phyloP scores from a whole-genome alignment of 176 grass and related monocot species.

The Juncus inflexus region DNA sequence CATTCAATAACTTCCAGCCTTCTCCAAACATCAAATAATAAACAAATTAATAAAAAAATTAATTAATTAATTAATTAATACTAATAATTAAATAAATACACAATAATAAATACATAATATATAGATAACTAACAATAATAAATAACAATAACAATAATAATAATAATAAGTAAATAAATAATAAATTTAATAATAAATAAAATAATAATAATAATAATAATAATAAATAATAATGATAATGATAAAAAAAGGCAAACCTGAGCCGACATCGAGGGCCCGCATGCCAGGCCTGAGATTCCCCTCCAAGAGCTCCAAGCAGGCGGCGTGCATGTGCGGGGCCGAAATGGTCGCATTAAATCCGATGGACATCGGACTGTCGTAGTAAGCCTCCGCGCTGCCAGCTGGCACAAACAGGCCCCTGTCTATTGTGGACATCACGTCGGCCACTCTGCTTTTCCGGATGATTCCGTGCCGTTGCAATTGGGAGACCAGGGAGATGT shows the following conservation, averaged over 20 bases:
- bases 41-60: no score
- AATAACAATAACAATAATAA: not conserved
- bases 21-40: no score
- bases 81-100: not conserved
- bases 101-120: not conserved
- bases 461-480: slow-evolving; percentile 49
- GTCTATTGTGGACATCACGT: slow-evolving; percentile 57
- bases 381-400: slow-evolving; percentile 39
- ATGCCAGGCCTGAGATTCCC: slow-evolving; percentile 68
- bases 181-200: not conserved
- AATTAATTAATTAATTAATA: no score
- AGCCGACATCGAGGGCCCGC: slow-evolving; percentile 69
- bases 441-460: slow-evolving; percentile 38
- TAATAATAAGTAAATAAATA: not conserved
- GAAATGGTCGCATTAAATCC: slow-evolving; percentile 78
- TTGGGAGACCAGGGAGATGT: slow-evolving; percentile 67
- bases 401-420: slow-evolving; percentile 59
- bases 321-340: slow-evolving; percentile 73
- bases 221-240: not conserved
- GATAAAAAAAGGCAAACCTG: slow-evolving; percentile 31
- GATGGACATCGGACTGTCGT: slow-evolving; percentile 63
- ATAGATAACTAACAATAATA: not conserved
- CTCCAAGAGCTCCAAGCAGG: slow-evolving; percentile 64
- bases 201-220: not conserved
- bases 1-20: no score